Evolutionary conservation across 306 rosid species (phyloP).

Genomic region (Fragaria ananassa): DNA sequence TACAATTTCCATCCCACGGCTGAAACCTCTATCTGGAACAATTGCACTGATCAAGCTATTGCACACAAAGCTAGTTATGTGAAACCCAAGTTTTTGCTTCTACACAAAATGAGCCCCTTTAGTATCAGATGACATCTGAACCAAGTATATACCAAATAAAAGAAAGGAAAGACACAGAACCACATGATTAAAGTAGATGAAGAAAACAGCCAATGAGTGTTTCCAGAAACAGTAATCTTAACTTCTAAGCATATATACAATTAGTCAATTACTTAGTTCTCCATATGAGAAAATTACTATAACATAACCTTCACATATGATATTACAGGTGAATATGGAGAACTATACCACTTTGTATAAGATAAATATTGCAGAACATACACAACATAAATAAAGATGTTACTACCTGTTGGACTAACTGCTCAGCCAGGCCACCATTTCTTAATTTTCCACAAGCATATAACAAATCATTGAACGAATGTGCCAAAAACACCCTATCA

Average conservation of each 20-base stretch:
- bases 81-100: conserved; percentile 80
- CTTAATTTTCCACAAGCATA: conserved; percentile 44
- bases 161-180: conserved; percentile 28
- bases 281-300: background rate
- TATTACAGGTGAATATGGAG: background rate
- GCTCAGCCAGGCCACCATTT: conserved; percentile 54
- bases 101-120: conserved; percentile 34
- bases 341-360: background rate
- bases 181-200: background rate
- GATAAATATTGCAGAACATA: conserved; percentile 7
- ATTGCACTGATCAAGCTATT: conserved; percentile 61
- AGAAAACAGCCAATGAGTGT: conserved; percentile 14
- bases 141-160: conserved; percentile 6
- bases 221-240: conserved; percentile 49
- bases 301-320: background rate
- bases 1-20: conserved; percentile 57
- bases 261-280: background rate
- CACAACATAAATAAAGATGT: conserved; percentile 16
- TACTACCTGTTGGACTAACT: conserved; percentile 53
- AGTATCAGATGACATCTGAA: conserved; percentile 34
- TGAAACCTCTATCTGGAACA: conserved; percentile 46
- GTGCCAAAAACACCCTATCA: conserved; percentile 42
- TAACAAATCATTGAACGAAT: conserved; percentile 65
- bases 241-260: conserved; percentile 31
- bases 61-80: conserved; percentile 53